Evolutionary conservation across 768 basidiomycete genomes (phyloP).

Genomic region (Russula sp.): DNA sequence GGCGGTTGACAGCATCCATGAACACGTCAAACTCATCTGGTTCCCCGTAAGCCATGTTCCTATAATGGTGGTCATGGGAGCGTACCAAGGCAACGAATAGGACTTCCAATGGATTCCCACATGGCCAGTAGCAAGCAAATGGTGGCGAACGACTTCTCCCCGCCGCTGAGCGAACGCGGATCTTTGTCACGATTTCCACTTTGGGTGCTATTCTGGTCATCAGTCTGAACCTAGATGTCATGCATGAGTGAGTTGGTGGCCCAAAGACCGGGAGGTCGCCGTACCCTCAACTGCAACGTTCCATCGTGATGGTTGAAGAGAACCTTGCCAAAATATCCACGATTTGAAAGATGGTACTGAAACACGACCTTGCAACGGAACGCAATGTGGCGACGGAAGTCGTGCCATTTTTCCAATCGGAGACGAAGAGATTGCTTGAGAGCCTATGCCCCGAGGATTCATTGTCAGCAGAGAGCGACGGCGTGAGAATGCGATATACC

Average conservation of each 20-base stretch:
- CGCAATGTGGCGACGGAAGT: constrained; percentile 85
- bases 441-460: constrained; percentile 36
- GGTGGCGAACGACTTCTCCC: constrained; percentile 96
- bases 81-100: constrained; percentile 82
- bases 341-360: constrained; percentile 69
- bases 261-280: constrained; percentile 3
- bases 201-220: constrained; percentile 64
- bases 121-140: constrained; percentile 89
- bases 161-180: constrained; percentile 80
- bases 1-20: constrained; percentile 90
- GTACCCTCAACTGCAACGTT: constrained; percentile 58
- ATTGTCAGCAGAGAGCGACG: neutral
- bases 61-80: neutral
- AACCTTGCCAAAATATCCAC: constrained; percentile 87
- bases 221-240: constrained; percentile 61
- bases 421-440: constrained; percentile 56
- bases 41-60: neutral
- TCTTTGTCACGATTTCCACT: constrained; percentile 61
- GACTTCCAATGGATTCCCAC: constrained; percentile 94
- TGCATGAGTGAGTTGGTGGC: neutral
- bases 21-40: constrained; percentile 97
- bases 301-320: constrained; percentile 69
- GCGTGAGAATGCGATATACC: constrained; percentile 9
- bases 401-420: constrained; percentile 73
- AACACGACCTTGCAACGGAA: constrained; percentile 80